phyloP scores from a whole-genome alignment of 257 asterid species.

The Jaltomata sinuosa region DNA sequence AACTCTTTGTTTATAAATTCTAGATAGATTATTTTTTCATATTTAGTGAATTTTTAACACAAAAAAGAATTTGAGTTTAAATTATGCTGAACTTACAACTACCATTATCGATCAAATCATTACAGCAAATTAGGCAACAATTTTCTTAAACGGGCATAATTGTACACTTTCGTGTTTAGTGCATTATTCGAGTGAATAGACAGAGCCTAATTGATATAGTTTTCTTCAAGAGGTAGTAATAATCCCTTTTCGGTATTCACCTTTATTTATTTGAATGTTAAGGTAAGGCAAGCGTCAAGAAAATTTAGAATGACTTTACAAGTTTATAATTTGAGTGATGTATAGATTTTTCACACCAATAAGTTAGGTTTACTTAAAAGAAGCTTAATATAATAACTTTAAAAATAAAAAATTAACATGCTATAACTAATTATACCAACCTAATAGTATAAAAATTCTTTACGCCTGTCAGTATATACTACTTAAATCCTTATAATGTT shows the following conservation, averaged over 20 bases:
- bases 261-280: background rate
- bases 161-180: background rate
- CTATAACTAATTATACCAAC: background rate
- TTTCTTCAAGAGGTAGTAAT: background rate
- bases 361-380: background rate
- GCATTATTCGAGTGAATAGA: background rate
- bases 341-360: no score
- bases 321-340: background rate
- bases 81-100: no score
- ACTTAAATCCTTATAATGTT: background rate
- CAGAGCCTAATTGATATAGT: background rate
- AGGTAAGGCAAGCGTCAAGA: background rate
- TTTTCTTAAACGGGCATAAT: background rate
- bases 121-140: background rate
- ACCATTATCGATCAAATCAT: background rate
- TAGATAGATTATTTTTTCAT: no score
- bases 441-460: no score
- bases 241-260: background rate
- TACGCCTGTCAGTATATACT: no score
- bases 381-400: no score
- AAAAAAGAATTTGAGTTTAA: no score
- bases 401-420: no score
- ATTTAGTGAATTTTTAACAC: background rate
- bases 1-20: no score
- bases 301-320: no score